Base-by-base conservation (phyloP, 108 stramenopile species). In the Skeletonema grethae region DNA sequence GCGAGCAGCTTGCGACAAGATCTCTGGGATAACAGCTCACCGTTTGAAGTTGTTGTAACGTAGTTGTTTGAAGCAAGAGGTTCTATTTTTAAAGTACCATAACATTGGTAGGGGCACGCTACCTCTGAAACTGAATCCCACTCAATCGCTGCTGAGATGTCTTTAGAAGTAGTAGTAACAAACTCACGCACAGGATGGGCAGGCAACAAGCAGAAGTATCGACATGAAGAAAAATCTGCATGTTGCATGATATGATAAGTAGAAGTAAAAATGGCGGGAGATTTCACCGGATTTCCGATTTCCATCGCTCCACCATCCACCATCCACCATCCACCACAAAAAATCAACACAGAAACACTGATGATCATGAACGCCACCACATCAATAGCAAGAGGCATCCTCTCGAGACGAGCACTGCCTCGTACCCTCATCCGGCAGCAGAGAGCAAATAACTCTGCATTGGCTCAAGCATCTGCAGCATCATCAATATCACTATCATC, bases 21-120 rank as follows among this genome's bases (percentile, higher is more conserved):
- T 61, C 69, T 70, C 15, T 70, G 58, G 22, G 22, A 24, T 30
- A 60, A 16, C 59, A 48, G 46, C 46, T 48, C 16, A 18, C 46
- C 46, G 18, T 18, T 48, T n/a, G 46, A 48, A n/a, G 2, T 48
- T 48, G 46, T 45, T 10, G 25, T n/a, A n/a, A n/a, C 25, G 34
- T 34, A 0, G 34, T 11, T 11, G 46, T 18, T 48, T 48, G 16
- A 48, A 48, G 46, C 46, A 38, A 38, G 0, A 36, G 7, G 9
- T 10, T 36, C 32, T 34, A 34, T 7, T 34, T 34, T 3, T 7
- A 7, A 7, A 34, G 4, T 34, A 34, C 0, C 25, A 7, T 6
- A 38, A 36, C 35, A 36, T 36, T 38, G 7, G 32, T 34, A 34
- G 32, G 32, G 32, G n/a, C n/a, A n/a, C n/a, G n/a, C n/a, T n/a